Evolutionary conservation across 2,329 filamentous ascomycete genomes (phyloP), one percentile per base, ranked within the genome.

Genomic region (Ophiostoma triangulosporum): DNA sequence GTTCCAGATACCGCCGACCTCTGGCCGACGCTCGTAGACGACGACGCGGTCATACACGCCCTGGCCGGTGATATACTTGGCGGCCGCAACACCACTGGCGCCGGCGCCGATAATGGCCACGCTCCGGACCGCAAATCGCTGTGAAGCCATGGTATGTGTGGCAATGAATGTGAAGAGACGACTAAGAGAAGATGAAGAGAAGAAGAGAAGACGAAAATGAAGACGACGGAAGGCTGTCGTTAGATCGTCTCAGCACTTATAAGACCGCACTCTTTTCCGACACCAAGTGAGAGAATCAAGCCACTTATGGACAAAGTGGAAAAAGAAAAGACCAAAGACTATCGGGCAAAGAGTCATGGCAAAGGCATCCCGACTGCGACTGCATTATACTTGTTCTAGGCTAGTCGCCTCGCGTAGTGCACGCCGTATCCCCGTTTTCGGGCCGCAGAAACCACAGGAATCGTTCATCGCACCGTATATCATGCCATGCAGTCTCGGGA

Each of bases 31-130:
- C 67, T 97, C 93, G 62, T 86, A 94, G 36, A 96, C 68, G 56
- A 82, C 78, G 56, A 97, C 82, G 29, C 72, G 76, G 12, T 80
- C 69, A 62, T 93, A 93, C 1, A 65, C 59, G 35, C 72, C 63
- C 74, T 84, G 88, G 0, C 84, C 87, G 11, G 78, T 65, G 17
- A 96, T 73, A 63, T 90, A 90, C 73, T 88, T 93, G 52, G 88
- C 88, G 24, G 84, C 81, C 26, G 84, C 79, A 4, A 95, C 72
- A 4, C 91, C 90, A 57, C 78, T 79, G 0, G 90, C 86, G 0
- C 90, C 90, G 9, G 86, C 89, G 22, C 90, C 90, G 59, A 96
- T 80, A 56, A 96, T 74, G 59, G 86, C 88, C 59, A 95, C 73
- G 46, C 68, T 77, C 56, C 73, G 73, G 49, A 86, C 74, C 57